Conservation (phyloP, 2,329 filamentous ascomycete species). For the Coniochaeta hoffmannii region DNA sequence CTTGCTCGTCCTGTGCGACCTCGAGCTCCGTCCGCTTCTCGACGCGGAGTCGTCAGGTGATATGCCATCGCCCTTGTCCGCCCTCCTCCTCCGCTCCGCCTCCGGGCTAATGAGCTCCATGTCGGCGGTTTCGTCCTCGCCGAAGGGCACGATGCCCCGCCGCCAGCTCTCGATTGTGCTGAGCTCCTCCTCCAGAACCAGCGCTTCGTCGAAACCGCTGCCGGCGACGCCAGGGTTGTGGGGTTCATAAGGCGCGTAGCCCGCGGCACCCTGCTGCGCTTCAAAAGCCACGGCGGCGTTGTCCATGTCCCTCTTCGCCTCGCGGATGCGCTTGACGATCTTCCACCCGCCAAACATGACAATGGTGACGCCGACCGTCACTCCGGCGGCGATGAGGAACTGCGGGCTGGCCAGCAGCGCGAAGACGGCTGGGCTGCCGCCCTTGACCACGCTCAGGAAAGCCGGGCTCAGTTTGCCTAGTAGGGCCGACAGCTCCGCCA, state of each 20-base stretch:
- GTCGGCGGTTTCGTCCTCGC: slow-evolving; percentile 40
- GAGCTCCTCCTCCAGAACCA: slow-evolving; percentile 50
- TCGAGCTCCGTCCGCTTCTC: slow-evolving; percentile 13
- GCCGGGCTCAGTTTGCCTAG: slow-evolving; percentile 78
- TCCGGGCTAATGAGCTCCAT: slow-evolving; percentile 50
- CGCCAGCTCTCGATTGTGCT: slow-evolving; percentile 53
- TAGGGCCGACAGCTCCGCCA: slow-evolving; percentile 83
- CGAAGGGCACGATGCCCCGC: slow-evolving; percentile 43
- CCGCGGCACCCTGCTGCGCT: slow-evolving; percentile 10
- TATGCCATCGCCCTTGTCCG: slow-evolving; percentile 31
- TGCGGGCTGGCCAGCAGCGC: slow-evolving; percentile 82
- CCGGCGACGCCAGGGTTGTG: neutral
- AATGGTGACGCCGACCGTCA: slow-evolving; percentile 87
- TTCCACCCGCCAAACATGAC: slow-evolving; percentile 96
- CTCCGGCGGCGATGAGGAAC: slow-evolving; percentile 86
- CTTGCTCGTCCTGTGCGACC: slow-evolving; percentile 24
- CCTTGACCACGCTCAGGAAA: slow-evolving; percentile 68
- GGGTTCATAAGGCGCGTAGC: neutral
- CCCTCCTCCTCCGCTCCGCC: slow-evolving; percentile 37
- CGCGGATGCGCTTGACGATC: slow-evolving; percentile 80
- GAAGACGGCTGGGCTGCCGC: slow-evolving; percentile 77
- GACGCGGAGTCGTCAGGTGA: slow-evolving; percentile 15
- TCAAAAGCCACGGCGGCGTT: slow-evolving; percentile 15
- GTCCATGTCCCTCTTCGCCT: slow-evolving; percentile 25
- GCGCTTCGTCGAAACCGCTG: slow-evolving; percentile 40